phyloP scores from a whole-genome alignment of 148 eudicot species.

The Nyssa sinensis region DNA sequence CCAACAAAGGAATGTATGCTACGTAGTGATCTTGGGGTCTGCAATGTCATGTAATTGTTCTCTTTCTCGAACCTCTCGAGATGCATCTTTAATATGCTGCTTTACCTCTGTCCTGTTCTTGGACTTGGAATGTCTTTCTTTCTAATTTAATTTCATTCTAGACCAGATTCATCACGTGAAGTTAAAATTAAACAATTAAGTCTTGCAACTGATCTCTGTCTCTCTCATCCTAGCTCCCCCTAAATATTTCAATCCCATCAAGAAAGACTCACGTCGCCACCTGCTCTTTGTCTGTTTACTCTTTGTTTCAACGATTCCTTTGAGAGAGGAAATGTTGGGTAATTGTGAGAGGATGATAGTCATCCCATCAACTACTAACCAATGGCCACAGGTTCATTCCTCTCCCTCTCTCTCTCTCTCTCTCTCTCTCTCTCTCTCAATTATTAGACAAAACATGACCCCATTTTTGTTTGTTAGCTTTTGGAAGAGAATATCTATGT shows the following conservation, averaged over 20 bases:
- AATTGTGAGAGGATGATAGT: conserved; percentile 25
- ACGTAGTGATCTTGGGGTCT: conserved; percentile 27
- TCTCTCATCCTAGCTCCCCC: conserved; percentile 11
- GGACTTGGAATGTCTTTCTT: conserved; percentile 34
- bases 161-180: conserved; percentile 23
- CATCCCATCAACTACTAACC: conserved; percentile 18
- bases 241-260: conserved; percentile 16
- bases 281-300: conserved; percentile 35
- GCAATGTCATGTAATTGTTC: conserved; percentile 24
- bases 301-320: conserved; percentile 28
- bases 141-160: conserved; percentile 1
- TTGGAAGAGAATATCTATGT: conserved; percentile 38
- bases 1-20: conserved; percentile 30
- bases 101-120: conserved; percentile 46
- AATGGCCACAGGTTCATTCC: conserved; percentile 28
- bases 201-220: background rate
- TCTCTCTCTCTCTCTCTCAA: background rate
- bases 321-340: conserved; percentile 21
- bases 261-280: conserved; percentile 30
- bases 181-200: background rate
- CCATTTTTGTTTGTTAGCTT: conserved; percentile 44
- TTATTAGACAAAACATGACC: conserved; percentile 28
- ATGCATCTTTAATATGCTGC: conserved; percentile 35
- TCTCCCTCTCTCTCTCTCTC: background rate
- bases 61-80: conserved; percentile 50